Conservation (phyloP, 1,284 basidiomycete genomes). For the Ustilago cynodontis region DNA sequence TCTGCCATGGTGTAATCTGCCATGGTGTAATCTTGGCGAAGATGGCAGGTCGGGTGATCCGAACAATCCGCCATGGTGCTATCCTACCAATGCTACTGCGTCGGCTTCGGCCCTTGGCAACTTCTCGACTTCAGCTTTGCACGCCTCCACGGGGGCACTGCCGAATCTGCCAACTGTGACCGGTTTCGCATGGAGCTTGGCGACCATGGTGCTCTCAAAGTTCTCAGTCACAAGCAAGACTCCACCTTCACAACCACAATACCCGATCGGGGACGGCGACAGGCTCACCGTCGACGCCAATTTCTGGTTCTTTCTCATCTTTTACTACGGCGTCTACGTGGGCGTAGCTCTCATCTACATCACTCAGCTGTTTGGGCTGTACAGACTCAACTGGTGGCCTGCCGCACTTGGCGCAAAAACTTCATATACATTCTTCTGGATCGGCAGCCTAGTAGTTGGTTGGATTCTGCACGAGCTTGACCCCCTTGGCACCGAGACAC, state of each 20-base stretch:
- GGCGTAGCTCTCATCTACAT: slow-evolving; percentile 73
- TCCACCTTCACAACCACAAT: not conserved
- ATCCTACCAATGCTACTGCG: slow-evolving; percentile 27
- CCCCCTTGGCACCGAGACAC: slow-evolving; percentile 45
- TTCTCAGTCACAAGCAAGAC: not conserved
- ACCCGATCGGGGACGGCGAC: slow-evolving; percentile 27
- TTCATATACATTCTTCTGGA: slow-evolving; percentile 74
- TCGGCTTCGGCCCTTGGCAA: not conserved
- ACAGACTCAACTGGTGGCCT: slow-evolving; percentile 72
- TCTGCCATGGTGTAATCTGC: slow-evolving; percentile 57
- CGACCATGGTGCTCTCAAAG: slow-evolving; percentile 20
- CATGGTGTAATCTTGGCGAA: slow-evolving; percentile 57
- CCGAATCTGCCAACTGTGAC: slow-evolving; percentile 24
- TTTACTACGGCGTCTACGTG: slow-evolving; percentile 69
- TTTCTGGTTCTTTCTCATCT: slow-evolving; percentile 69
- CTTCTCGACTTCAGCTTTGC: not conserved
- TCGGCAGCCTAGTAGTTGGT: slow-evolving; percentile 71
- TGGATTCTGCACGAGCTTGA: slow-evolving; percentile 71
- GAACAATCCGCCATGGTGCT: slow-evolving; percentile 52
- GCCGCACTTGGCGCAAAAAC: slow-evolving; percentile 72
- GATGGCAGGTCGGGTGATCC: slow-evolving; percentile 41
- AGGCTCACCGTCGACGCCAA: slow-evolving; percentile 59
- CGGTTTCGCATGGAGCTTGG: slow-evolving; percentile 22
- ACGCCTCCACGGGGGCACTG: not conserved
- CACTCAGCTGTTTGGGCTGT: slow-evolving; percentile 75